phyloP scores from a whole-genome alignment of 2,329 filamentous ascomycete species.

The Fusarium tupiense region DNA sequence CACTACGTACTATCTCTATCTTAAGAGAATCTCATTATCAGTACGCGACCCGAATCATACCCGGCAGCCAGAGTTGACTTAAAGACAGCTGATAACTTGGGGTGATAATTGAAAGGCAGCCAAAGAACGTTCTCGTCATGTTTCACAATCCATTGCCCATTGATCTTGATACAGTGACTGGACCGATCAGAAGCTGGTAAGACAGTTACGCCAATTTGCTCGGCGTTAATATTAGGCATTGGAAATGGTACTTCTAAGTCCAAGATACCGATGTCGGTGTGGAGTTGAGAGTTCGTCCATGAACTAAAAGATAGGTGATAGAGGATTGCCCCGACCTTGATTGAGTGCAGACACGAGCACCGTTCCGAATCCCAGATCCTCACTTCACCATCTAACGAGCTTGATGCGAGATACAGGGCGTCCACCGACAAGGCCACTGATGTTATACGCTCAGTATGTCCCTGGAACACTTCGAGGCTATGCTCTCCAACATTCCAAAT shows the following conservation, averaged over 20 bases:
- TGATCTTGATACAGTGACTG: fast-evolving
- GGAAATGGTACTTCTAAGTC: fast-evolving
- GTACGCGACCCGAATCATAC: fast-evolving
- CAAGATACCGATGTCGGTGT: fast-evolving
- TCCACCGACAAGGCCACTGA: neutral
- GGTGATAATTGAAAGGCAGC: fast-evolving
- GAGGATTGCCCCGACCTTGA: fast-evolving
- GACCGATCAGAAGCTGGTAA: fast-evolving
- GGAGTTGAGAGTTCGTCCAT: fast-evolving
- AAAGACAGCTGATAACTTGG: fast-evolving
- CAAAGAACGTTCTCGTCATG: fast-evolving
- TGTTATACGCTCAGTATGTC: too few species aligned
- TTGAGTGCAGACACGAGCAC: fast-evolving
- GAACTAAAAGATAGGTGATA: fast-evolving
- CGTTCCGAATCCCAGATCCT: neutral
- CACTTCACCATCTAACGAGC: fast-evolving
- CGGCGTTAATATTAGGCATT: fast-evolving
- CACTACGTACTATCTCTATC: too few species aligned
- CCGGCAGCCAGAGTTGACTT: neutral
- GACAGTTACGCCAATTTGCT: fast-evolving
- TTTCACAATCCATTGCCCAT: neutral
- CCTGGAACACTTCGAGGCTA: fast-evolving
- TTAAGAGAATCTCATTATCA: neutral
- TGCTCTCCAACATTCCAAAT: neutral
- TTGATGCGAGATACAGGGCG: fast-evolving